These are phyloP conservation scores for Phylloporus scabripes DNA, from an alignment of 768 basidiomycete genomes.

Conservation along the genomic window DNA sequence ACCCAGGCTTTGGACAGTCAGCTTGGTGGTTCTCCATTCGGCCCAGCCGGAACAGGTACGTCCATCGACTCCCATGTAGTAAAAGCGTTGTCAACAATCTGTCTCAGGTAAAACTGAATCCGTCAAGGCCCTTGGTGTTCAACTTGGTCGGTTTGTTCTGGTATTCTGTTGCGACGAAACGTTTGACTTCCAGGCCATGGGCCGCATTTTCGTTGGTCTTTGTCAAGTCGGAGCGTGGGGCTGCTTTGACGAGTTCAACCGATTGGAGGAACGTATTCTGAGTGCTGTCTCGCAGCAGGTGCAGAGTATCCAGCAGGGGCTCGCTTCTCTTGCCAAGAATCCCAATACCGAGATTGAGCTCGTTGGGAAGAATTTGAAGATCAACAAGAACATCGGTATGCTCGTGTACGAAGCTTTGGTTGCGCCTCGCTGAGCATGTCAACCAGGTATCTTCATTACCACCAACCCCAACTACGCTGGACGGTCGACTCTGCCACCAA, in stretches of 20 bases:
- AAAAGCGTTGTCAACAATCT: constrained; percentile 1
- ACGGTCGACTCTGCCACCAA: constrained; percentile 84
- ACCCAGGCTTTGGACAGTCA: constrained; percentile 95
- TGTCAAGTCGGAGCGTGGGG: constrained; percentile 99
- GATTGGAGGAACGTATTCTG: constrained; percentile 95
- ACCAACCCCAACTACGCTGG: constrained; percentile 99
- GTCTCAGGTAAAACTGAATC: constrained; percentile 92
- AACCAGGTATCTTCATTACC: constrained; percentile 90
- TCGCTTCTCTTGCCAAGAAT: constrained; percentile 76
- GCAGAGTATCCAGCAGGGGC: constrained; percentile 95
- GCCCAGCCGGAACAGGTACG: constrained; percentile 93
- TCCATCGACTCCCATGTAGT: background rate
- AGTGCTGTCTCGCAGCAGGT: constrained; percentile 99
- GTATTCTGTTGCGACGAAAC: constrained; percentile 99
- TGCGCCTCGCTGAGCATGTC: constrained; percentile 6
- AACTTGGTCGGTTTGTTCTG: constrained; percentile 96
- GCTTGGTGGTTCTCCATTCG: constrained; percentile 95
- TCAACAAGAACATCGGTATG: constrained; percentile 89
- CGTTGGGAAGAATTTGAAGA: constrained; percentile 88
- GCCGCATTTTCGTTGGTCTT: constrained; percentile 95
- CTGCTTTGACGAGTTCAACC: constrained; percentile 96
- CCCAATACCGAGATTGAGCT: constrained; percentile 90
- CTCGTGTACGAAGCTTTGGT: background rate
- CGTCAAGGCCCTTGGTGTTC: constrained; percentile 96
- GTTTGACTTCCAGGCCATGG: constrained; percentile 99